Evolutionary conservation across 306 rosid species (phyloP), one percentile per base, ranked within the genome.

Genomic region (Quercus cerris): DNA sequence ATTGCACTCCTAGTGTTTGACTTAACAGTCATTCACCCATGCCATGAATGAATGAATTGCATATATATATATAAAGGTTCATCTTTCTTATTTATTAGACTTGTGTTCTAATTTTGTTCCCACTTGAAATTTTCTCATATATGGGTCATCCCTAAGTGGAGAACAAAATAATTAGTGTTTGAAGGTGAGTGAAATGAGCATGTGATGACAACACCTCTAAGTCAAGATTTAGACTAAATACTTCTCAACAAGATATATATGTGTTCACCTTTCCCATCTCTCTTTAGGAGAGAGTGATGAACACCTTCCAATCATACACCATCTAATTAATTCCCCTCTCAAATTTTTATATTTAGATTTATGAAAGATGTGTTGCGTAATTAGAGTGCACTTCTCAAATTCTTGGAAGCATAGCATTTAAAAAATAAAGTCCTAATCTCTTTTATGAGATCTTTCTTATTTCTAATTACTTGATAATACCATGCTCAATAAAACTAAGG

Each of bases 111-210:
- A 71, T 69, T 77, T 63, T 13, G 30, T 25, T 22, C 18, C 33
- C 67, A 63, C 70, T 27, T 63, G 70, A 28, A 63, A 63, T n/a
- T 63, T 28, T 28, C 38, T 35, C 72, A 35, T 41, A 41, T 41
- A 41, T 67, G 15, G 15, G 72, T 67, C 72, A 33, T 67, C 72
- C 52, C 25, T 4, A 80, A 88, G 94, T 92, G 97, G 94, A 92
- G 91, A 91, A 84, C 97, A 88, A 71, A 83, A 90, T 92, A 73
- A 92, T 92, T 87, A 87, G 81, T 82, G 64, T 82, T 88, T 88
- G 91, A 85, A 88, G 92, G 82, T 28, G 89, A 86, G 79, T 78
- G 84, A 80, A 28, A 79, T 75, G 81, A 81, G 87, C 97, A 92
- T 90, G 90, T 88, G 97, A 87, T 88, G 97, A 87, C 80, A 54